Conservation (phyloP, 805 yeast species). For the Yarrowia sp. region DNA sequence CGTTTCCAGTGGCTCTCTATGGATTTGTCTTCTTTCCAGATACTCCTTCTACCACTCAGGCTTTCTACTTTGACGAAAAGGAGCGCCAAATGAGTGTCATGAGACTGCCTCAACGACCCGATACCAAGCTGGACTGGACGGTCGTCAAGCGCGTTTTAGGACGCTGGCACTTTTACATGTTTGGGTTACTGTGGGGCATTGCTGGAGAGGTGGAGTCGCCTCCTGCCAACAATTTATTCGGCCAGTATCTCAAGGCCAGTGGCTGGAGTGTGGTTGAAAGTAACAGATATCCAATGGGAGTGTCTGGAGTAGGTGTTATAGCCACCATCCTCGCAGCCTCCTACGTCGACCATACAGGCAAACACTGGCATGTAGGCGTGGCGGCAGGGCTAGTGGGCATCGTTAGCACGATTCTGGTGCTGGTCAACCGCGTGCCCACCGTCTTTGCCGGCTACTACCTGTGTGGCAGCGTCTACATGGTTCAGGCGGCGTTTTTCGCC, state of each 20-base stretch:
- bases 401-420: conserved; percentile 41
- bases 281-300: conserved; percentile 46
- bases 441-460: conserved; percentile 43
- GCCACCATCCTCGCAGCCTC: conserved; percentile 44
- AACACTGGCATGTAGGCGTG: conserved; percentile 43
- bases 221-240: conserved; percentile 44
- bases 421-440: conserved; percentile 40
- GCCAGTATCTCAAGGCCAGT: conserved; percentile 40
- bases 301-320: conserved; percentile 44
- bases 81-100: conserved; percentile 39
- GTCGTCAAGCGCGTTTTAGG: conserved; percentile 34
- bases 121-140: conserved; percentile 31
- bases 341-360: conserved; percentile 39
- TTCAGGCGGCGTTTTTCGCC: conserved; percentile 46
- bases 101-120: conserved; percentile 38
- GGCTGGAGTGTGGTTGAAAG: conserved; percentile 41
- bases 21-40: conserved; percentile 29
- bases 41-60: conserved; percentile 27
- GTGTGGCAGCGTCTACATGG: conserved; percentile 36
- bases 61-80: conserved; percentile 38
- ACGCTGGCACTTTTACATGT: conserved; percentile 40
- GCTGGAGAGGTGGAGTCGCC: conserved; percentile 45
- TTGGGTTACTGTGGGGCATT: conserved; percentile 41
- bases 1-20: conserved; percentile 29
- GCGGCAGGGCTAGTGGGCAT: conserved; percentile 44